These are phyloP conservation scores for Penicillium paneum DNA, from an alignment of 2,329 filamentous ascomycete species.

Conservation along the genomic window DNA sequence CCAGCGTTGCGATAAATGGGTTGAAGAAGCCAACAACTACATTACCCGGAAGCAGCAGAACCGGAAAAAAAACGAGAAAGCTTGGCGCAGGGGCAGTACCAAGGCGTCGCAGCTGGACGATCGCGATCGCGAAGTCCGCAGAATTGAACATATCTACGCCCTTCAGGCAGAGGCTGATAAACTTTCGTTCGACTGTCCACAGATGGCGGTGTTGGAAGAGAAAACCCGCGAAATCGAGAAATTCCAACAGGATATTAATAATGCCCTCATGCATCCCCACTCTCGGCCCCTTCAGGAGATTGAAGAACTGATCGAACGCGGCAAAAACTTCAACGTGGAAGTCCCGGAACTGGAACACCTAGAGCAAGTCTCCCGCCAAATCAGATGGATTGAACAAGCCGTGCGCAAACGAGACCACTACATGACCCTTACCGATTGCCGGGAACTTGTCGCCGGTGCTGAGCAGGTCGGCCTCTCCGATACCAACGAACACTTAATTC, in stretches of 20 bases:
- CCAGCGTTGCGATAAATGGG: slow-evolving; percentile 94
- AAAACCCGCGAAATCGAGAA: slow-evolving; percentile 78
- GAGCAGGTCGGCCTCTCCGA: slow-evolving; percentile 72
- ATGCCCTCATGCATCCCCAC: slow-evolving; percentile 64
- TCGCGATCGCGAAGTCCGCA: slow-evolving; percentile 76
- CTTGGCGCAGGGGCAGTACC: slow-evolving; percentile 68
- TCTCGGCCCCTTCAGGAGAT: slow-evolving; percentile 68
- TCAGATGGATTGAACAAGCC: slow-evolving; percentile 84
- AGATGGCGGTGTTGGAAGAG: slow-evolving; percentile 81
- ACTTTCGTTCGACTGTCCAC: slow-evolving; percentile 88
- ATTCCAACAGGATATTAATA: slow-evolving; percentile 74
- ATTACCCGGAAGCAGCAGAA: slow-evolving; percentile 97
- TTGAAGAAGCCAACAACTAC: slow-evolving; percentile 94
- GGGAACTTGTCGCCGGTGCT: slow-evolving; percentile 73
- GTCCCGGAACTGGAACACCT: slow-evolving; percentile 83
- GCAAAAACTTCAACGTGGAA: slow-evolving; percentile 85
- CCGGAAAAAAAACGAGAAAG: slow-evolving; percentile 88
- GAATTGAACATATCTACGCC: slow-evolving; percentile 81
- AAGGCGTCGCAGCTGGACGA: slow-evolving; percentile 83
- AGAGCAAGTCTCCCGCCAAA: slow-evolving; percentile 74
- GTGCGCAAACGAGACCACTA: slow-evolving; percentile 63
- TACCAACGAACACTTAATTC: slow-evolving; percentile 74
- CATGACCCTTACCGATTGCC: slow-evolving; percentile 73
- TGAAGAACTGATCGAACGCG: slow-evolving; percentile 86
- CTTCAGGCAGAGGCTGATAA: slow-evolving; percentile 79